Percentiles rank a stretch among this genome's conserved stretches.
Conservation (phyloP, 2,329 filamentous ascomycete genomes). For the Rhytidhysteron rufulum region DNA sequence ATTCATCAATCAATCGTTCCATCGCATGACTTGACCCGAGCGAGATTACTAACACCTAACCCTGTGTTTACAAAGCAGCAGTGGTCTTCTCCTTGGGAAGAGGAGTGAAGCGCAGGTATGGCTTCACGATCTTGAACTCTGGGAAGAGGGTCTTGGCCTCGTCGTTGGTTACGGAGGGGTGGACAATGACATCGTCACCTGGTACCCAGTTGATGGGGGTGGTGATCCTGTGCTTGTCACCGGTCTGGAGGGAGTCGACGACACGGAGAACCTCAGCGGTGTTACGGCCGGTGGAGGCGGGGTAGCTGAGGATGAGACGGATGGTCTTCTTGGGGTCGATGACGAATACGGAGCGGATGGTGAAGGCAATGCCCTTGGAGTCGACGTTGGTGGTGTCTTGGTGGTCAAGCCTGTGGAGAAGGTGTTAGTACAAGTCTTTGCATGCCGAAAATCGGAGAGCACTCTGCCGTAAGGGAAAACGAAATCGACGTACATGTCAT, state of each 20-base stretch:
- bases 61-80: slow-evolving; percentile 30
- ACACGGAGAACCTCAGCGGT: slow-evolving; percentile 51
- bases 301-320: slow-evolving; percentile 60
- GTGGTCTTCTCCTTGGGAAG: slow-evolving; percentile 56
- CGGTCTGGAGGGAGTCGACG: slow-evolving; percentile 51
- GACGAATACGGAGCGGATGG: slow-evolving; percentile 62
- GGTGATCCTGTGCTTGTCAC: slow-evolving; percentile 58
- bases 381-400: slow-evolving; percentile 58
- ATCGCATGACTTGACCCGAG: neutral
- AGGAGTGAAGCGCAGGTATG: slow-evolving; percentile 58
- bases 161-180: slow-evolving; percentile 56
- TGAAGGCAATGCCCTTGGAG: slow-evolving; percentile 55
- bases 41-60: neutral
- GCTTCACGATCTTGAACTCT: slow-evolving; percentile 59
- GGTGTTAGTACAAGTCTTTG: no score
- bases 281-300: slow-evolving; percentile 58
- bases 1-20: no score
- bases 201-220: slow-evolving; percentile 62
- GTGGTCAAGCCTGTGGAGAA: slow-evolving; percentile 42
- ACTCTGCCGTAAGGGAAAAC: no score
- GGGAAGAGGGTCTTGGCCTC: slow-evolving; percentile 58
- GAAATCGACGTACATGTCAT: slow-evolving; percentile 48
- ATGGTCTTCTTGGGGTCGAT: slow-evolving; percentile 64
- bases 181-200: slow-evolving; percentile 59
- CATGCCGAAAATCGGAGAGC: no score